Percentiles rank a stretch among this genome's conserved stretches.
Evolutionary conservation across 768 basidiomycete genomes (phyloP).

Genomic region (Russula virescens): DNA sequence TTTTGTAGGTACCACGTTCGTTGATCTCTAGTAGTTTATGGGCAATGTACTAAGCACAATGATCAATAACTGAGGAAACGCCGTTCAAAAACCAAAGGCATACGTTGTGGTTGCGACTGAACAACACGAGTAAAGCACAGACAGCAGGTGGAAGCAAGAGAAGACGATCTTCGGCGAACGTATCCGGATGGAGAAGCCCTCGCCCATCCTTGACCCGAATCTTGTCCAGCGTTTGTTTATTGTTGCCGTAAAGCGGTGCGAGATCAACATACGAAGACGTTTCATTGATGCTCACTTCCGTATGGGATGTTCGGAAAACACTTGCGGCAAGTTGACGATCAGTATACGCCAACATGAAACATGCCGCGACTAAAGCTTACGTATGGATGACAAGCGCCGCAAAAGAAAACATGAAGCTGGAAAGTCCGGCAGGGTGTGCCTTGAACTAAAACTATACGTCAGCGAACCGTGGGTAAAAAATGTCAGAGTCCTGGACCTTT

Average conservation of each 20-base stretch:
- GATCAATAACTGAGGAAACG: neutral
- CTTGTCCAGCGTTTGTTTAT: slow-evolving; percentile 52
- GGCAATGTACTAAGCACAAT: slow-evolving; percentile 62
- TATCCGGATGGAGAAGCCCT: slow-evolving; percentile 62
- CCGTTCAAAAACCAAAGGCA: slow-evolving; percentile 26
- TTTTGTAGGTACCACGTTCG: slow-evolving; percentile 57
- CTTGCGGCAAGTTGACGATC: slow-evolving; percentile 32
- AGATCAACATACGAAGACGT: slow-evolving; percentile 87
- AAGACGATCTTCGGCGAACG: slow-evolving; percentile 74
- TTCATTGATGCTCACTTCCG: slow-evolving; percentile 63
- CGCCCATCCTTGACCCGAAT: slow-evolving; percentile 55
- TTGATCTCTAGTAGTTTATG: slow-evolving; percentile 74
- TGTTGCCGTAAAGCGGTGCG: slow-evolving; percentile 75
- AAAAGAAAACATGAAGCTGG: slow-evolving; percentile 74
- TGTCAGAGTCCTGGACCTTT: slow-evolving; percentile 37
- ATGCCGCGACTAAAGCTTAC: slow-evolving; percentile 32
- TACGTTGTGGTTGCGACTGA: slow-evolving; percentile 87
- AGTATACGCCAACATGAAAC: neutral
- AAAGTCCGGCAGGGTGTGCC: slow-evolving; percentile 73
- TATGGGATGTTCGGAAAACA: slow-evolving; percentile 78
- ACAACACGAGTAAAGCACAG: slow-evolving; percentile 72
- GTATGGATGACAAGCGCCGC: slow-evolving; percentile 79
- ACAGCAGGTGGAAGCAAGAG: slow-evolving; percentile 75
- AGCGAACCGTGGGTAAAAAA: neutral
- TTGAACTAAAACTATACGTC: slow-evolving; percentile 45